Evolutionary conservation across 2,329 filamentous ascomycete genomes (phyloP).

Genomic region (Microdochium paspali): DNA sequence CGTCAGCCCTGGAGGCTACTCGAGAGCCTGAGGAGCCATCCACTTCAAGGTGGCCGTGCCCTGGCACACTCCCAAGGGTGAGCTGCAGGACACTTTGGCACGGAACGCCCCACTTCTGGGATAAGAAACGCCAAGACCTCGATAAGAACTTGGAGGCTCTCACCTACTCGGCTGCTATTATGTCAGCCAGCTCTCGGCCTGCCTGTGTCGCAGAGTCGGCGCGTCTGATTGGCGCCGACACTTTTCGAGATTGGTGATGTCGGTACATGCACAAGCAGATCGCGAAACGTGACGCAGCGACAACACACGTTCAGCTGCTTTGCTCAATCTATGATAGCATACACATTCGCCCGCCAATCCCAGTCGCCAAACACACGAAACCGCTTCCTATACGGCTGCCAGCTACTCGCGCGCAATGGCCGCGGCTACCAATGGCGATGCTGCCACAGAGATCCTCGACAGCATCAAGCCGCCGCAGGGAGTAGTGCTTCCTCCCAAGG

Average conservation of each 20-base stretch:
- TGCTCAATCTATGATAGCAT: not conserved
- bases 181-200: not conserved
- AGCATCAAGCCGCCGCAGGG: constrained; percentile 71
- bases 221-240: not conserved
- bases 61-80: too few relatives aligned
- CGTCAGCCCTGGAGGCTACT: too few relatives aligned
- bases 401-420: constrained; percentile 21
- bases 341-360: not conserved
- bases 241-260: constrained; percentile 1
- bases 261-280: constrained; percentile 3
- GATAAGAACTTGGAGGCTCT: not conserved
- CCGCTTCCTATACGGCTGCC: not conserved
- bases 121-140: not conserved
- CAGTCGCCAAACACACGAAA: not conserved
- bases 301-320: not conserved
- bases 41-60: too few relatives aligned
- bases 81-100: too few relatives aligned
- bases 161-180: too few relatives aligned
- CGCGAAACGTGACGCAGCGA: constrained; percentile 7
- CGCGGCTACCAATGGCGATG: constrained; percentile 40
- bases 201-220: not conserved
- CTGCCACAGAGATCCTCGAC: constrained; percentile 44
- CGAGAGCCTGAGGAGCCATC: too few relatives aligned
- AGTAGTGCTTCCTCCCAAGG: constrained; percentile 80
- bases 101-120: too few relatives aligned